Base-by-base conservation (phyloP, 441 rosid genomes). In the Pelargonium fulgidum region DNA sequence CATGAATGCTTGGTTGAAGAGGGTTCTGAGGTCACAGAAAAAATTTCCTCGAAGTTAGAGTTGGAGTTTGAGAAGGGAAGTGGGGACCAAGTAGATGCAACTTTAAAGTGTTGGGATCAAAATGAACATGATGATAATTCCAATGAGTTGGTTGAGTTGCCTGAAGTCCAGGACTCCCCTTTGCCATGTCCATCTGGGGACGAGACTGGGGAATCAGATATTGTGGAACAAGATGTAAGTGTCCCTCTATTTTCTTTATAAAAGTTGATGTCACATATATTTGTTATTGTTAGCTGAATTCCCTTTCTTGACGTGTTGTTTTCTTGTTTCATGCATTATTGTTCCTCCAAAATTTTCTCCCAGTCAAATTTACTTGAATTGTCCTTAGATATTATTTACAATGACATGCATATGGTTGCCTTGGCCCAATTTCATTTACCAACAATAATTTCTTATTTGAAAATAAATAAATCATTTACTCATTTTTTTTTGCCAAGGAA, bases 161-260 rank as follows among this genome's bases (percentile, higher is more conserved):
- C 82, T 73, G 81, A 75, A 36, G 44, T 75, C 58, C 83, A 66
- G 69, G 90, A 80, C 65, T 79, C 80, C 52, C 73, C 70, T 67
- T 62, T 67, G 36, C 81, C 76, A 75, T 82, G 81, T 76, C 73
- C 68, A 74, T 83, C 87, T 61, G 88, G 77, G 54, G 84, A 92
- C 75, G 96, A 89, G 68, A 83, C 87, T 66, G 91, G 83, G 36
- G 99, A 83, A 69, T 89, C 92, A 36, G 97, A 89, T 77, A 79
- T 85, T 67, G 73, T 88, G 75, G 98, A 92, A 80, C 96, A 88
- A 71, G 99, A 95, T 86, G 99, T 95, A 70, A 89, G 98, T 68
- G 4, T 68, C 68, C 45, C 75, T 69, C 17, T 39, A n/a, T 70
- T 62, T 62, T 26, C 64, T 62, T 4, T 26, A 26, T 61, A 12